Percentiles rank a stretch among this genome's conserved stretches.
These are phyloP conservation scores for Geranomyces variabilis DNA, from an alignment of 192 early-diverging fungal genomes.

Conservation along the genomic window DNA sequence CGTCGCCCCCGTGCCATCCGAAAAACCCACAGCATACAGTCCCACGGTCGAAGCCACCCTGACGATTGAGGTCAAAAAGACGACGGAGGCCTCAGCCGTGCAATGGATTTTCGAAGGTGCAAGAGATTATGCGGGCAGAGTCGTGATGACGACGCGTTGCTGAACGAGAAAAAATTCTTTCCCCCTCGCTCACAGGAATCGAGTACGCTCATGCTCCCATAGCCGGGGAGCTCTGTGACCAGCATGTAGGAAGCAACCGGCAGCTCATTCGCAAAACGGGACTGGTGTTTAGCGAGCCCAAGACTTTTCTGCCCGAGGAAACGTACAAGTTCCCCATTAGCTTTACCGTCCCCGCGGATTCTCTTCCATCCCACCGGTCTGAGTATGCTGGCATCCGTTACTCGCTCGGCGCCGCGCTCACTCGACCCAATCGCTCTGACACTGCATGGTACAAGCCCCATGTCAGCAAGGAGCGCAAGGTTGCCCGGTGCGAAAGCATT, in stretches of 20 bases:
- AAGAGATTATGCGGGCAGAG: no score
- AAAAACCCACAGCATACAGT: not conserved
- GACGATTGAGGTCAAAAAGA: not conserved
- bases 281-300: not conserved
- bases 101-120: conserved; percentile 2
- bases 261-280: not conserved
- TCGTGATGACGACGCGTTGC: no score
- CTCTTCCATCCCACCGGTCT: not conserved
- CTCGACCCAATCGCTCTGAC: not conserved
- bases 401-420: not conserved
- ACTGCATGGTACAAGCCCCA: not conserved
- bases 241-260: not conserved
- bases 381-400: not conserved
- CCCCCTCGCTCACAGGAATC: not conserved
- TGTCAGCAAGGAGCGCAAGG: not conserved
- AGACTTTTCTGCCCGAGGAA: not conserved
- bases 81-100: not conserved
- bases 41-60: not conserved
- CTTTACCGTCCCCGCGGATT: not conserved
- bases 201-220: no score
- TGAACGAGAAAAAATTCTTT: not conserved
- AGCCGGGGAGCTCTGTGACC: no score
- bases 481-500: not conserved
- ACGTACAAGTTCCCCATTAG: not conserved
- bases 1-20: no score